Base-by-base conservation (phyloP, 805 yeast genomes). In the Saccharomyces kudriavzevii region DNA sequence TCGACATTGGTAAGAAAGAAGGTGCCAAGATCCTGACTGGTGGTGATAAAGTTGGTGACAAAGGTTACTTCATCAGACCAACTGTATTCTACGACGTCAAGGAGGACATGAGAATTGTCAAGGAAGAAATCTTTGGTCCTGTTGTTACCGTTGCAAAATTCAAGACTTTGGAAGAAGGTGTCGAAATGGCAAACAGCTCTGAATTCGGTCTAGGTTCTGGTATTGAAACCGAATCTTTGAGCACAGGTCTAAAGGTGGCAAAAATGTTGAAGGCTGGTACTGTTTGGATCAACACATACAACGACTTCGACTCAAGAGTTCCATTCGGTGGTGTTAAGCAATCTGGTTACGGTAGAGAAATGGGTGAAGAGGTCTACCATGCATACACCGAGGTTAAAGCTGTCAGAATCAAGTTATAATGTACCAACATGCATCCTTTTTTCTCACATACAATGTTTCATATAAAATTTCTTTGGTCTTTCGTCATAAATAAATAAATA, bases 261-360 rank as follows among this genome's bases (percentile, higher is more conserved):
- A 79, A 80, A 72, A 78, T 77, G 73, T 68, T 86, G 55, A 79
- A 81, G 67, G 83, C 90, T 51, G 92, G 92, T 74, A 83, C 89
- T 47, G 80, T 86, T 57, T 86, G 91, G 90, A 74, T 85, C 58
- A 86, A 86, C 77, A 85, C 90, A 54, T 85, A 85, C 74, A 85
- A 85, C 66, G 89, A 84, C 68, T 84, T 85, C 80, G 82, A 85
- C 67, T 80, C 78, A 51, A 74, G 77, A 69, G 86, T 84, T 69
- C 91, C 92, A 73, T 86, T 86, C 66, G 92, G 92, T 70, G 92
- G 92, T 67, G 84, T 74, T 76, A 83, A 84, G 67, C 84, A 84
- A 74, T 82, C 88, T 57, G 92, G 92, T 71, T 79, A 85, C 69
- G 94, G 94, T 70, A 83, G 89, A 77, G 94, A 86, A 76, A 84